Evolutionary conservation across 2,329 filamentous ascomycete species (phyloP).

Genomic region (Trichoderma hamatum): DNA sequence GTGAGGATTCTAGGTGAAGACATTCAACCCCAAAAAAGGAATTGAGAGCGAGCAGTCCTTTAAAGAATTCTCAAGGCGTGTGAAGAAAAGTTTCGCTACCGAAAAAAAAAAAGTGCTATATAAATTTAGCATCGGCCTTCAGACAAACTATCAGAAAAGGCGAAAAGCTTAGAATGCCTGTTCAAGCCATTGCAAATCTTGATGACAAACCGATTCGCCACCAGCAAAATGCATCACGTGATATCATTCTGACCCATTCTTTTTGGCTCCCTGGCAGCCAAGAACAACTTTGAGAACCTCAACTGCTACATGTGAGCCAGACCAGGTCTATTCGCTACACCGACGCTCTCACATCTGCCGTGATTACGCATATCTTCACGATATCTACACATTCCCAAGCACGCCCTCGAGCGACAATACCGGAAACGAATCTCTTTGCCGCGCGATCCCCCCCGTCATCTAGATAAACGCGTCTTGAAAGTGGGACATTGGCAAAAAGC

Average conservation of each 20-base stretch:
- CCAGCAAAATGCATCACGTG: slow-evolving; percentile 34
- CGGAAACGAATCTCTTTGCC: background rate
- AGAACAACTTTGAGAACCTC: slow-evolving; percentile 34
- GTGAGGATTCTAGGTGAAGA: background rate
- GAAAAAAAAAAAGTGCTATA: background rate
- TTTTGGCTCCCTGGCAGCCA: slow-evolving; percentile 31
- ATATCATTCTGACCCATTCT: slow-evolving; percentile 36
- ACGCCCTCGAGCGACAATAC: background rate
- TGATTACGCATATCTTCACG: slow-evolving; percentile 1
- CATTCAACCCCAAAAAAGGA: background rate
- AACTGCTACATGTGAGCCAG: slow-evolving; percentile 19
- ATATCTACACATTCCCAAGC: background rate
- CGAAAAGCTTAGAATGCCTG: background rate
- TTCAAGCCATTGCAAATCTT: background rate
- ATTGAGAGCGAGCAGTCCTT: background rate
- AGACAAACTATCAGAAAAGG: background rate
- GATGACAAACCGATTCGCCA: slow-evolving; percentile 23
- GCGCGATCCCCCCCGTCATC: slow-evolving; percentile 7
- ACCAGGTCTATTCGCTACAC: slow-evolving; percentile 6
- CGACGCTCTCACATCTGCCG: background rate
- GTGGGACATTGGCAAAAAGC: slow-evolving; percentile 1
- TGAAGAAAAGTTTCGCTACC: background rate
- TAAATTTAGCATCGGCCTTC: background rate
- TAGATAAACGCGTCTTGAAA: slow-evolving; percentile 24
- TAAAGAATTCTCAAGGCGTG: background rate